Conservation (phyloP, 345 rosid genomes). For the Hibiscus syriacus region DNA sequence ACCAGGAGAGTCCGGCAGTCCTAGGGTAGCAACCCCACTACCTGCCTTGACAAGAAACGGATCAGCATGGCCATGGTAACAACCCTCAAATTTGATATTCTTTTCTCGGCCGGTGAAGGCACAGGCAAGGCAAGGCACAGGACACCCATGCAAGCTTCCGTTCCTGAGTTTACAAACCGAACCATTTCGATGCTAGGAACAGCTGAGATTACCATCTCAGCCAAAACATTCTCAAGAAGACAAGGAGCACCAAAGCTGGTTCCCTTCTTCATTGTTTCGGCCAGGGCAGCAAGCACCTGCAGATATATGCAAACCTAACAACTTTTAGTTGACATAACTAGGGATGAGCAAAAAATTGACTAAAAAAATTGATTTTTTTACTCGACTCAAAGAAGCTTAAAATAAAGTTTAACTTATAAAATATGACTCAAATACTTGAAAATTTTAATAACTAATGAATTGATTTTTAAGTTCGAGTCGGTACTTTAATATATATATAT, state of each 20-base stretch:
- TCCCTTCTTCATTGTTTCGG: slow-evolving; percentile 92
- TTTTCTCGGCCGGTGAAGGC: slow-evolving; percentile 64
- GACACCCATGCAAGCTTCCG: slow-evolving; percentile 95
- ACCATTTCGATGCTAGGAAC: slow-evolving; percentile 94
- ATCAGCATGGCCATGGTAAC: slow-evolving; percentile 96
- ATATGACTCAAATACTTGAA: no score
- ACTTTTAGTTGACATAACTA: no score
- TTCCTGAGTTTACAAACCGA: slow-evolving; percentile 81
- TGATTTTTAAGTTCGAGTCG: no score
- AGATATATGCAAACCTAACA: slow-evolving; percentile 7
- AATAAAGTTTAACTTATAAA: no score
- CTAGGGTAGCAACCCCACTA: slow-evolving; percentile 91
- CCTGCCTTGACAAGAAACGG: slow-evolving; percentile 94
- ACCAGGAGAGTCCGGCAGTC: slow-evolving; percentile 90
- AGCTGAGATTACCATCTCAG: slow-evolving; percentile 86
- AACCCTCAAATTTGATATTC: slow-evolving; percentile 84
- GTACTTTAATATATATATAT: no score
- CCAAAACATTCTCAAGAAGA: no score
- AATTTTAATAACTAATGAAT: no score
- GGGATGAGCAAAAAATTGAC: no score
- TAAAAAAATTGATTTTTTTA: no score
- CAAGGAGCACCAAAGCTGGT: no score
- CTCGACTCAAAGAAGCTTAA: no score
- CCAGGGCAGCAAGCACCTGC: slow-evolving; percentile 74
- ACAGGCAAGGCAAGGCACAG: slow-evolving; percentile 87